A percentile compares a stretch with the other conserved stretches of the same genome.
Evolutionary conservation across 495 filamentous ascomycete species (phyloP).

Genomic region (Podospora tetraspora): DNA sequence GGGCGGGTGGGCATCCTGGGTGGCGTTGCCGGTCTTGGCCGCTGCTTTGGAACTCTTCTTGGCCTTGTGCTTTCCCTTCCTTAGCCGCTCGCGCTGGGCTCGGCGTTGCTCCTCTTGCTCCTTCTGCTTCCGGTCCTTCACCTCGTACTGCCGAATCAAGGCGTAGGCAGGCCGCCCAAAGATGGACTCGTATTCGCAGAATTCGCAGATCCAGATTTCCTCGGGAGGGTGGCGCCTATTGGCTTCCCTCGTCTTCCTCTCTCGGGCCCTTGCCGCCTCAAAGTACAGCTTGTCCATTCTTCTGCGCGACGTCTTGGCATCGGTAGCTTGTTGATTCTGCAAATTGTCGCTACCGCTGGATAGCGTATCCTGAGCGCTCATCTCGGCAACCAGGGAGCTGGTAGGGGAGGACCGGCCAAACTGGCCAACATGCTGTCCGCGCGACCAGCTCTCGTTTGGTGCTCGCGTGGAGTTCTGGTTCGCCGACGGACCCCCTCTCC

Average conservation of each 20-base stretch:
- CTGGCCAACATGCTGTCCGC: conserved; percentile 12
- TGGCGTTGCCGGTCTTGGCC: conserved; percentile 49
- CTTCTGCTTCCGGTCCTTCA: conserved; percentile 82
- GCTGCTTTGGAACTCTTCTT: conserved; percentile 59
- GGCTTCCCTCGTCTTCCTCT: conserved; percentile 41
- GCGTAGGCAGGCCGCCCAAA: conserved; percentile 78
- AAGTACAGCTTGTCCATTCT: conserved; percentile 19
- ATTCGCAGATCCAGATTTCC: conserved; percentile 92
- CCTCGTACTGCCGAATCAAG: conserved; percentile 85
- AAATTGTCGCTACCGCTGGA: conserved; percentile 3
- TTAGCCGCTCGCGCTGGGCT: conserved; percentile 84
- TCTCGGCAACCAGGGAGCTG: conserved; percentile 4
- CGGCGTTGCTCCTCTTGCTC: conserved; percentile 76
- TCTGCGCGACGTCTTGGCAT: conserved; percentile 19
- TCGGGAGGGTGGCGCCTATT: conserved; percentile 76
- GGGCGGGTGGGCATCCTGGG: conserved; percentile 22
- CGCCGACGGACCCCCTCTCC: conserved; percentile 1
- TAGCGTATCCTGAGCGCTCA: conserved; percentile 11
- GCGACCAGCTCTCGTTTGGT: conserved; percentile 18
- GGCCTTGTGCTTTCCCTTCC: conserved; percentile 87
- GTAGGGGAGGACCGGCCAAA: conserved; percentile 1
- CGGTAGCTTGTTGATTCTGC: conserved; percentile 9
- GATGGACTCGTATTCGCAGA: conserved; percentile 83
- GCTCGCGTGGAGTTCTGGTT: conserved; percentile 9
- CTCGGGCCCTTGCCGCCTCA: conserved; percentile 35